Percentiles rank a stretch among this genome's conserved stretches.
phyloP scores from a whole-genome alignment of 306 rosid genomes.

The Cercis canadensis region DNA sequence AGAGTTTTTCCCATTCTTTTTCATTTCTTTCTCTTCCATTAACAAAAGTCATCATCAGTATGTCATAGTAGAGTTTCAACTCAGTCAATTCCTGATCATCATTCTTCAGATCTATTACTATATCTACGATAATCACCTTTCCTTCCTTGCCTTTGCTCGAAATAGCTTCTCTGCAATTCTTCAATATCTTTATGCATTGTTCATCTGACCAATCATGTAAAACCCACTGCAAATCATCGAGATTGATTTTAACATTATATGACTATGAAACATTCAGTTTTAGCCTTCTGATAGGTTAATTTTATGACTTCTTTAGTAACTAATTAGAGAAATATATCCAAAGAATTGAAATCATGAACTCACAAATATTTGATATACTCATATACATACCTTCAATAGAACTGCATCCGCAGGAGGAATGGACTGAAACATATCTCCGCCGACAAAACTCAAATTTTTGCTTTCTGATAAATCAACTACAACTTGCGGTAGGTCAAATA shows the following conservation, averaged over 20 bases:
- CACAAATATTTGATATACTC: background rate
- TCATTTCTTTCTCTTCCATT: conserved; percentile 43
- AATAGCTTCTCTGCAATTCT: conserved; percentile 59
- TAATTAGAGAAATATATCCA: background rate
- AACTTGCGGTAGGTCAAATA: conserved; percentile 57
- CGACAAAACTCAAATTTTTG: conserved; percentile 52
- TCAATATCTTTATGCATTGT: conserved; percentile 49
- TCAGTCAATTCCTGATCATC: conserved; percentile 41
- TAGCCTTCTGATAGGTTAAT: too few relatives aligned
- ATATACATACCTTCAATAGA: conserved; percentile 45
- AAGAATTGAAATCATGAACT: background rate
- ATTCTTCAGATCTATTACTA: conserved; percentile 42
- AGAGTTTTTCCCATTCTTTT: background rate
- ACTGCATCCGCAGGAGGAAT: conserved; percentile 59
- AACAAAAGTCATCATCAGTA: conserved; percentile 49
- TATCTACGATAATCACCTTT: conserved; percentile 61
- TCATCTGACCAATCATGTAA: conserved; percentile 54
- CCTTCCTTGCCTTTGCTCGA: conserved; percentile 45
- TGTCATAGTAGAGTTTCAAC: conserved; percentile 49
- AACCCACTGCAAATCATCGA: conserved; percentile 39
- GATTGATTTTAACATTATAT: too few relatives aligned
- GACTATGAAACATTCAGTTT: too few relatives aligned
- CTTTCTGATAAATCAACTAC: conserved; percentile 39
- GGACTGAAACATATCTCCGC: conserved; percentile 57
- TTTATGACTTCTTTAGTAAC: too few relatives aligned